These are phyloP conservation scores for Elaeis guineensis DNA, from an alignment of 176 grass and related monocot species.

Conservation along the genomic window DNA sequence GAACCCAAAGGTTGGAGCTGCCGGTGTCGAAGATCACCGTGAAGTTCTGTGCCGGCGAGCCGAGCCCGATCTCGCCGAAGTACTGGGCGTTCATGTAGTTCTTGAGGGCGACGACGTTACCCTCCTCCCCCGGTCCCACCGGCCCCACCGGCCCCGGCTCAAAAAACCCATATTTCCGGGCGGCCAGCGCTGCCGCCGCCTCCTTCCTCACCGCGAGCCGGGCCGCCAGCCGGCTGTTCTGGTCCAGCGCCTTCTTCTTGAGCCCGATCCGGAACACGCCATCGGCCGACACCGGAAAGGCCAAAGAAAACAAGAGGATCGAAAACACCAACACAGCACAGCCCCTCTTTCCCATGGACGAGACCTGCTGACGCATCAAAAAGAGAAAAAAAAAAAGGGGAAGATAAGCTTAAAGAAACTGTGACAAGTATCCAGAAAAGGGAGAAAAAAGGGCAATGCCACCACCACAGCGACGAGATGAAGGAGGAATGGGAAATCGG, in stretches of 20 bases:
- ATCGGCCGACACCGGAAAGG: background rate
- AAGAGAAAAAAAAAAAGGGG: no score
- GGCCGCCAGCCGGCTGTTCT: background rate
- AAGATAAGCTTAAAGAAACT: no score
- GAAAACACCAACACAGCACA: background rate
- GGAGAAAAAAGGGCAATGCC: no score
- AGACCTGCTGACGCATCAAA: no score
- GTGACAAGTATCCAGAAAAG: no score
- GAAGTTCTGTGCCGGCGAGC: slow-evolving; percentile 8
- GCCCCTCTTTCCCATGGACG: no score
- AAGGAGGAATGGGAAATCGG: no score
- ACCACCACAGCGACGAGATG: no score
- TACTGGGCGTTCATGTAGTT: slow-evolving; percentile 20
- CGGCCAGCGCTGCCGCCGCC: background rate
- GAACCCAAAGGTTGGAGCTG: slow-evolving; percentile 10
- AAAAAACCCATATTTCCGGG: background rate
- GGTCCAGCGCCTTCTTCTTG: slow-evolving; percentile 11
- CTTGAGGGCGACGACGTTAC: slow-evolving; percentile 4
- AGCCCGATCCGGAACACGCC: slow-evolving; percentile 5
- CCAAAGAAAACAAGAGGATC: background rate
- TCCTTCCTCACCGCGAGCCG: background rate
- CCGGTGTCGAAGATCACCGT: slow-evolving; percentile 12
- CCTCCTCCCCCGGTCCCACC: background rate
- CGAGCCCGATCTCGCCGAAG: slow-evolving; percentile 9
- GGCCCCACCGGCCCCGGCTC: no score